phyloP scores from a whole-genome alignment of 202 grass and related monocot genomes.

The Eragrostis tef region DNA sequence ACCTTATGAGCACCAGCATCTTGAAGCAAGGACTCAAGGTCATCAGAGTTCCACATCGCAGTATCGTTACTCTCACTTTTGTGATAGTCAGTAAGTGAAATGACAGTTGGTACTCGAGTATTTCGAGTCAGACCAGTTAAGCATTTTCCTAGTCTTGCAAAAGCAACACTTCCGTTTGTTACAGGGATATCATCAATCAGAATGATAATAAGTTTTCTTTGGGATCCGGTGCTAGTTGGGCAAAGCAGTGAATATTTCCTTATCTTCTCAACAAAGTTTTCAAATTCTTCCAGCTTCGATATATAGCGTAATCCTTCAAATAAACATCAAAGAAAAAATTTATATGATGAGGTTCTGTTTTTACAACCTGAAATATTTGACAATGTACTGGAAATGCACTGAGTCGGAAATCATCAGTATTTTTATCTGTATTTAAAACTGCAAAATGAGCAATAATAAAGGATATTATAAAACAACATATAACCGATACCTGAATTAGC shows the following conservation, averaged over 20 bases:
- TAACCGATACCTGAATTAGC: constrained; percentile 70
- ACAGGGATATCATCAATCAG: constrained; percentile 92
- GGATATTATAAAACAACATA: constrained; percentile 27
- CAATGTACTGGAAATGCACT: constrained; percentile 27
- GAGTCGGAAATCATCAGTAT: constrained; percentile 3
- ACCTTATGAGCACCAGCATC: constrained; percentile 89
- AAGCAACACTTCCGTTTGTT: constrained; percentile 73
- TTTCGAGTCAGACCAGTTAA: constrained; percentile 68
- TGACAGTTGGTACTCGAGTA: constrained; percentile 78
- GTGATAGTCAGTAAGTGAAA: constrained; percentile 77
- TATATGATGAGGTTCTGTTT: constrained; percentile 9
- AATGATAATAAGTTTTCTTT: constrained; percentile 67
- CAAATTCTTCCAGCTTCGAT: constrained; percentile 98
- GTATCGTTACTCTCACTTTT: constrained; percentile 71
- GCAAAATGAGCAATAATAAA: constrained; percentile 31
- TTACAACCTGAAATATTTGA: constrained; percentile 31
- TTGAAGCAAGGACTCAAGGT: constrained; percentile 81
- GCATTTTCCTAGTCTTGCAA: constrained; percentile 83
- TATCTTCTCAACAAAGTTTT: constrained; percentile 83
- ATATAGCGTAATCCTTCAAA: constrained; percentile 74
- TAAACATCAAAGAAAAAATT: constrained; percentile 43
- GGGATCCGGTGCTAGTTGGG: constrained; percentile 46
- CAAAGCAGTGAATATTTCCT: constrained; percentile 82
- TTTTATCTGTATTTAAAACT: constrained; percentile 16
- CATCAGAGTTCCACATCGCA: constrained; percentile 61